Base-by-base conservation (phyloP, 176 grass and related monocot species). In the Paspalum vaginatum region DNA sequence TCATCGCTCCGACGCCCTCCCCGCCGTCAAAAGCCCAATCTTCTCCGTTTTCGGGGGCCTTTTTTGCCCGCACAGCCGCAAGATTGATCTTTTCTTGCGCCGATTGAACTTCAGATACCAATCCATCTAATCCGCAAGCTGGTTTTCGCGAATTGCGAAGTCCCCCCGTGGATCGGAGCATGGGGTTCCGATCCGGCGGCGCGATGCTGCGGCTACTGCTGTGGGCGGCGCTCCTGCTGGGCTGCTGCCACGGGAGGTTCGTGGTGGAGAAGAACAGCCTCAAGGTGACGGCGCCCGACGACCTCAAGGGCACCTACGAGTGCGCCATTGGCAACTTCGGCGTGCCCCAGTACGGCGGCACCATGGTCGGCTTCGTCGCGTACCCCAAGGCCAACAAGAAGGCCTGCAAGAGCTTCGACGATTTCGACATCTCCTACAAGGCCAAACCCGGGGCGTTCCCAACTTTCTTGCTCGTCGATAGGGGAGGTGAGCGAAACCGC, bases 291-390 rank as follows among this genome's bases (percentile, higher is more conserved):
- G 85, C 92, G 26, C 92, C 92, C 2, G 88, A 94, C 27, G 65
- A 72, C 38, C 41, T 94, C 56, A 94, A 91, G 83, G 92, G 92
- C 47, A 88, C 85, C 44, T 91, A 94, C 80, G 92, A 94, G 83
- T 97, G 94, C 62, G 94, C 94, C 20, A 97, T 97, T 84, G 94
- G 94, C 56, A 97, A 97, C 79, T 97, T 97, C 50, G 94, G 94
- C 15, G 90, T 97, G 42, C 94, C 94, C 67, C 91, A 97, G 79
- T 97, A 97, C 65, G 94, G 94, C 8, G 94, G 94, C 43, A 97
- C 91, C 71, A 97, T 97, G 94, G 86, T 97, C 38, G 94, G 94
- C 24, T 84, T 93, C 58, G 94, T 97, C 26, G 91, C 79, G 27
- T 97, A 97, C 66, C 94, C 94, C 42, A 97, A 93, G 75, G 67